phyloP scores from a whole-genome alignment of 2,329 filamentous ascomycete species.

The Nigrospora osmanthi region DNA sequence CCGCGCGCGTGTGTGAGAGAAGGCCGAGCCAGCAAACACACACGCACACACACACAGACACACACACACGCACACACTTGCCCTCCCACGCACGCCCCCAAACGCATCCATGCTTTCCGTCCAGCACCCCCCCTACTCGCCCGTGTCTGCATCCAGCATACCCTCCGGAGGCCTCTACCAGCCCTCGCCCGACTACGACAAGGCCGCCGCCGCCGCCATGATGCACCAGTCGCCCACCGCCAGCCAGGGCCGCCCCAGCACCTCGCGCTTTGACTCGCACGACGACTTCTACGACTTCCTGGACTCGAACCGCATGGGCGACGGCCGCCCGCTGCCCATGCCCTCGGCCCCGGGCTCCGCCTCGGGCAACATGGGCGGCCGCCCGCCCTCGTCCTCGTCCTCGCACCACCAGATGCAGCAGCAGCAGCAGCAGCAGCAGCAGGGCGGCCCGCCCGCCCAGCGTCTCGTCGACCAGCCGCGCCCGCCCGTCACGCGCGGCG shows the following conservation, averaged over 20 bases:
- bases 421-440: slow-evolving; percentile 12
- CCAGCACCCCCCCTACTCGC: too few species aligned
- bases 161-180: background rate
- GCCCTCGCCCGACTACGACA: background rate
- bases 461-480: slow-evolving; percentile 13
- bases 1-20: too few species aligned
- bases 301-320: slow-evolving; percentile 14
- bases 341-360: slow-evolving; percentile 2
- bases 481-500: slow-evolving; percentile 17
- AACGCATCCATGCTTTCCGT: too few species aligned
- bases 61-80: too few species aligned
- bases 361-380: slow-evolving; percentile 6
- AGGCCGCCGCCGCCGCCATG: background rate
- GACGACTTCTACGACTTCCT: slow-evolving; percentile 24
- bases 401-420: slow-evolving; percentile 7
- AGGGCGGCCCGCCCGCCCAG: slow-evolving; percentile 3
- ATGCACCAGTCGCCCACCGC: background rate
- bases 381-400: slow-evolving; percentile 3
- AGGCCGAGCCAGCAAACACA: too few species aligned
- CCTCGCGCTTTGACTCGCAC: slow-evolving; percentile 9
- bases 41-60: too few species aligned
- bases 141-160: too few species aligned
- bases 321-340: too few species aligned
- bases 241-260: background rate
- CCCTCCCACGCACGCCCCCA: too few species aligned